Evolutionary conservation across 2,329 filamentous ascomycete genomes (phyloP).

Genomic region (Fusarium sp.): DNA sequence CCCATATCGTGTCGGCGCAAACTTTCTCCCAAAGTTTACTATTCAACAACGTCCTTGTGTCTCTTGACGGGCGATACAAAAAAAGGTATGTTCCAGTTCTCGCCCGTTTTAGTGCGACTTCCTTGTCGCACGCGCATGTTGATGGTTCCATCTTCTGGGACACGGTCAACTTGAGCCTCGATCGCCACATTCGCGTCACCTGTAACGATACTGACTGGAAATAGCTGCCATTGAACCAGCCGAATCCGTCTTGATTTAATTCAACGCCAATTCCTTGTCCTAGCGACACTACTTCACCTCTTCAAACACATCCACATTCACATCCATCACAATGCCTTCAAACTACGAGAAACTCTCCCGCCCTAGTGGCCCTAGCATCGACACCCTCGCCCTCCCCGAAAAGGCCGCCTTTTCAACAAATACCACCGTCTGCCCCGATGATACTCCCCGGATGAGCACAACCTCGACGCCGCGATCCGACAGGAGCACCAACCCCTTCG

Average conservation of each 20-base stretch:
- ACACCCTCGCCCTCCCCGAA: conserved; percentile 46
- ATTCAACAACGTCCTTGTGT: conserved; percentile 5
- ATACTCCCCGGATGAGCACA: conserved; percentile 50
- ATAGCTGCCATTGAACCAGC: conserved; percentile 12
- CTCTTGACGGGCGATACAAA: conserved; percentile 13
- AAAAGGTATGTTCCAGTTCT: conserved; percentile 34
- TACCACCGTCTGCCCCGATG: conserved; percentile 38
- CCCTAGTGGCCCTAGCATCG: conserved; percentile 39
- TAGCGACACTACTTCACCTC: not conserved
- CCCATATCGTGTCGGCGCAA: conserved; percentile 1
- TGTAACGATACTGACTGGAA: conserved; percentile 26
- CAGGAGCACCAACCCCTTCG: conserved; percentile 63
- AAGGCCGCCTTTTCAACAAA: conserved; percentile 47
- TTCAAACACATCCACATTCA: not conserved
- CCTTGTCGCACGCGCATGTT: conserved; percentile 18
- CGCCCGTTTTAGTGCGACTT: conserved; percentile 22
- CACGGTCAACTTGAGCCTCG: not conserved
- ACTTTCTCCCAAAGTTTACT: conserved; percentile 16
- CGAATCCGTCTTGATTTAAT: not conserved
- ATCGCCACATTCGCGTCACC: conserved; percentile 28
- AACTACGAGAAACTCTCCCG: conserved; percentile 44
- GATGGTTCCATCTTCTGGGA: conserved; percentile 5
- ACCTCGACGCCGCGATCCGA: conserved; percentile 60
- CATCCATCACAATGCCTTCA: conserved; percentile 41
- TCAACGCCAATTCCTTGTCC: not conserved